Conservation (phyloP, 768 basidiomycete genomes). For the Rhodotorula graminis region DNA sequence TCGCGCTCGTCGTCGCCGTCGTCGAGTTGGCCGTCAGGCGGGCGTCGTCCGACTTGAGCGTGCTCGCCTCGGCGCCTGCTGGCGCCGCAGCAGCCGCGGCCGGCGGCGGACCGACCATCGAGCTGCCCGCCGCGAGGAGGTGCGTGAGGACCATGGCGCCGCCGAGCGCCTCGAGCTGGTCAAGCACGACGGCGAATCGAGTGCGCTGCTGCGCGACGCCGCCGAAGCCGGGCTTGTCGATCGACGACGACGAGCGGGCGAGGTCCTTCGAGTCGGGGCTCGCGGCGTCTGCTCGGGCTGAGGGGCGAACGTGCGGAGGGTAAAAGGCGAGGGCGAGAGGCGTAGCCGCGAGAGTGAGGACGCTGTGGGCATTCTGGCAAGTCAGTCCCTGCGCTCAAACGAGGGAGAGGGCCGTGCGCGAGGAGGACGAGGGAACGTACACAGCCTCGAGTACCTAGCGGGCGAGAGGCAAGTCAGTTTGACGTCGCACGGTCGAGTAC, state of each 20-base stretch:
- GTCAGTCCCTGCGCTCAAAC: background rate
- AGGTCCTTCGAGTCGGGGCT: background rate
- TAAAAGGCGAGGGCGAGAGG: constrained; percentile 75
- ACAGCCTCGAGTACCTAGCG: constrained; percentile 31
- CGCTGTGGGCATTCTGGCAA: constrained; percentile 50
- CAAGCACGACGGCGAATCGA: constrained; percentile 77
- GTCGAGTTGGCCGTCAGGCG: background rate
- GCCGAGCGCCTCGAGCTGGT: constrained; percentile 81
- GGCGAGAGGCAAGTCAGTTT: too few relatives aligned
- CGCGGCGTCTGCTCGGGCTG: background rate
- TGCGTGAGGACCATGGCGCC: constrained; percentile 85
- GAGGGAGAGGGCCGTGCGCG: background rate
- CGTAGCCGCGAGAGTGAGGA: constrained; percentile 78
- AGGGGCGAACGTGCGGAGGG: constrained; percentile 57
- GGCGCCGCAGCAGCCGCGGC: too few relatives aligned
- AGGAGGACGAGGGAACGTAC: background rate
- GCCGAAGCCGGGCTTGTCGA: constrained; percentile 8
- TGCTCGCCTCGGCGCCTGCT: background rate
- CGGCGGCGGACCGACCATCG: too few relatives aligned
- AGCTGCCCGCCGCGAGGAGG: constrained; percentile 54
- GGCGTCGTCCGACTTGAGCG: background rate
- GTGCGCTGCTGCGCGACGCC: constrained; percentile 47
- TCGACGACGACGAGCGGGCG: background rate
- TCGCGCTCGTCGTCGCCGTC: too few relatives aligned
- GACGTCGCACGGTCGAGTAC: too few relatives aligned